Base-by-base conservation (phyloP, 805 yeast genomes). In the Saturnispora diversa region DNA sequence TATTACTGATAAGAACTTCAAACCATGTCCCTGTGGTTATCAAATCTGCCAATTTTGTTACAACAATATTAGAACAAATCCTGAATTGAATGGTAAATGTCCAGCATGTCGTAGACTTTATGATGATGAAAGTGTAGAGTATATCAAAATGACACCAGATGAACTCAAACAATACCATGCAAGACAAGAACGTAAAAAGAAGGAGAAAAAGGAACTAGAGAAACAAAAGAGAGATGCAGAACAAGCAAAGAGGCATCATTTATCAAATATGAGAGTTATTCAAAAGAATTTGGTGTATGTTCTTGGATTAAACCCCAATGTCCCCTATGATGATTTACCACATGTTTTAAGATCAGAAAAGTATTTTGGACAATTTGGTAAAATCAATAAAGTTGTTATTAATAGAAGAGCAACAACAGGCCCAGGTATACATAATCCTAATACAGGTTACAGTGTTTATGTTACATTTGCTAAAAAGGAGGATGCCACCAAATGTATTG, bases 1-100 rank as follows among this genome's bases (percentile, higher is more conserved):
- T 62, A 78, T 90, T 35, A 83, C 95, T 13, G 98, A 92, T 63
- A 86, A 84, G 56, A 85, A 87, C 65, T 92, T 92, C 70, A 86
- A 83, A 61, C 99, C 99, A n/a, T 92, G 99, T 68, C 97, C 97
- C 1, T 92, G 99, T 66, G 99, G 99, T 15, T 92, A 92, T 56
- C 97, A 94, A 60, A 84, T 92, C 44, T 92, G 99, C 62, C 97
- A 90, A 69, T 92, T 92, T 59, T 92, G 99, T 62, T 92, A 90
- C 70, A 92, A 92, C 65, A 90, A 88, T 60, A 92, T 92, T 54
- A 75, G 96, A 49, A 92, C 86, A 49, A 90, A 90, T 52, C 97
- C 97, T 2, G 96, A 92, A 59, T 67, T 90, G 47, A 88, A 88
- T 58, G 97, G 97, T 3, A 76, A 86, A 50, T 92, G 99, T 65